Evolutionary conservation across 371 early-diverging fungal species (phyloP).

Genomic region (Paraphysoderma sedebokerense): DNA sequence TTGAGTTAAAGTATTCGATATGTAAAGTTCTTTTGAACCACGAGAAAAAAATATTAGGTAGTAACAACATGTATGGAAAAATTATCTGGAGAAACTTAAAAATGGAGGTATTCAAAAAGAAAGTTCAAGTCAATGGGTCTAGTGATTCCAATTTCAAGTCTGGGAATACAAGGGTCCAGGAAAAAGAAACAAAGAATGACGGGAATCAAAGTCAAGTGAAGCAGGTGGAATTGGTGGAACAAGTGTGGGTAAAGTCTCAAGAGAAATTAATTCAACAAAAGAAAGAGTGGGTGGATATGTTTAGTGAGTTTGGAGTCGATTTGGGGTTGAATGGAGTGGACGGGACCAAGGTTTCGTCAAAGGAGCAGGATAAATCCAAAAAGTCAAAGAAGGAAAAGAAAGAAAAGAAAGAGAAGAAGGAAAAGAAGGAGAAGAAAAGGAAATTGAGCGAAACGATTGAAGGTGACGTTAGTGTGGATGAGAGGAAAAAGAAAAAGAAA

Average conservation of each 20-base stretch:
- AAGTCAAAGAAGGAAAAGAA: constrained; percentile 9
- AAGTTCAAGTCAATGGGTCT: constrained; percentile 9
- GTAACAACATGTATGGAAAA: constrained; percentile 48
- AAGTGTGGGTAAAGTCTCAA: no score
- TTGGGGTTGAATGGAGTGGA: not conserved
- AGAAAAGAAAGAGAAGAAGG: constrained; percentile 15
- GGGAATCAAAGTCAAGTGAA: no score
- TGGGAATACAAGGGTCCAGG: no score
- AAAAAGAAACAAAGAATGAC: no score
- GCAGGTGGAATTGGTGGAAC: no score
- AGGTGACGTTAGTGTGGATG: constrained; percentile 3
- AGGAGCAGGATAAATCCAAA: constrained; percentile 1
- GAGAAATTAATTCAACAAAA: no score
- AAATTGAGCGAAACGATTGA: constrained; percentile 9
- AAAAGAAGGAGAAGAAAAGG: constrained; percentile 18
- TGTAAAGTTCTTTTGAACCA: constrained; percentile 40
- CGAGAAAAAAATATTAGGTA: constrained; percentile 22
- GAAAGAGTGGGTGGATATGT: no score
- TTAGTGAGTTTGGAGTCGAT: no score
- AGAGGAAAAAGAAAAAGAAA: constrained; percentile 12
- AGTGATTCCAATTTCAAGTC: no score
- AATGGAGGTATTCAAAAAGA: constrained; percentile 52
- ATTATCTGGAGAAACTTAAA: constrained; percentile 58
- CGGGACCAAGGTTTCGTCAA: not conserved
- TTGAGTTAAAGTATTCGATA: constrained; percentile 55